Base-by-base conservation (phyloP, 768 basidiomycete genomes). In the Tremella yokohamensis region DNA sequence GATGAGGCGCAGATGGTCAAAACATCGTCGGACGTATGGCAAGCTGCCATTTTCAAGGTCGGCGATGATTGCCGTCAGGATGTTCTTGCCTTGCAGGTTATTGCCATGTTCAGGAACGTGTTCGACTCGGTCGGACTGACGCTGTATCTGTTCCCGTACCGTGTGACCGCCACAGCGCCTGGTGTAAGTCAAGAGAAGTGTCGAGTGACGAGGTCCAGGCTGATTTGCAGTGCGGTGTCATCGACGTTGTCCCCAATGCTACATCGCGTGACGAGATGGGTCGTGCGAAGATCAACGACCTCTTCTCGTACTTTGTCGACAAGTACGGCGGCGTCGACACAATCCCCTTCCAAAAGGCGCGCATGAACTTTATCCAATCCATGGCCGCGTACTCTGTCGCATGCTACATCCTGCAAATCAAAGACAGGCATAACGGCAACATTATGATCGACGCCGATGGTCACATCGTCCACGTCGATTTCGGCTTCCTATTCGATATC, bases 181-280 rank as follows among this genome's bases (percentile, higher is more conserved):
- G 96, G 94, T 11, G 94, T 96, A 69, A 70, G 88, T 81, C 26
- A 56, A 44, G 34, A 34, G n/a, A 12, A 9, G 55, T 19, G 29
- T 3, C 52, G 22, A 13, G 38, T 20, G 20, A 37, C 29, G 57
- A 16, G 29, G 51, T 56, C 48, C 4, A 47, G 44, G 49, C 13
- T n/a, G 26, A 60, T 63, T 40, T 60, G 8, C 69, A 98, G 94
- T 94, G 90, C 62, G 96, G 96, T 49, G 90, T 99, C 52, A 97
- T 99, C 61, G 96, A 99, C 64, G 96, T 98, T 40, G 91, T 99
- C 2, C 94, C 96, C 0, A 91, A 98, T 73, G 85, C 96, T 0
- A 99, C 96, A 0, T 98, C 96, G 0, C 84, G 96, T 54, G 96
- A 99, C 74, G 96, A 99, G 79, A 97, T 99, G 96, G 96, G 96